A percentile compares a stretch with the other conserved stretches of the same genome.
These are phyloP conservation scores for Phlebiopsis flavidoalba DNA, from an alignment of 768 basidiomycete species.

Conservation along the genomic window DNA sequence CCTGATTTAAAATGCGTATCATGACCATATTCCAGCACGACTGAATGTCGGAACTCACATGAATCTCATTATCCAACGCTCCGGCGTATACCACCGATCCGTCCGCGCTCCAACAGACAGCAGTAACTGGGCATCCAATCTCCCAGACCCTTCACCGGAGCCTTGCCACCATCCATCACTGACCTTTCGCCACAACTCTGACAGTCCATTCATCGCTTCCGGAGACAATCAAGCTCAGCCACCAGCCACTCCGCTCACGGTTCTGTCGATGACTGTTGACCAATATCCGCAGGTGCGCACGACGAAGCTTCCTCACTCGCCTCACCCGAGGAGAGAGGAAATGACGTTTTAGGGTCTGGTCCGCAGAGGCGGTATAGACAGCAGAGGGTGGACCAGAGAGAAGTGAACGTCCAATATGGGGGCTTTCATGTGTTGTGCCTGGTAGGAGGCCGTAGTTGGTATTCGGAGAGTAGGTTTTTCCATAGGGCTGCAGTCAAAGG, in stretches of 20 bases:
- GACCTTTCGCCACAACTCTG: slow-evolving; percentile 88
- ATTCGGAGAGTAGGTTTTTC: slow-evolving; percentile 88
- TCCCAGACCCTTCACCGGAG: slow-evolving; percentile 77
- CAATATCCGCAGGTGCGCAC: slow-evolving; percentile 88
- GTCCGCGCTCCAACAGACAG: slow-evolving; percentile 90
- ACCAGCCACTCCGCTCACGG: slow-evolving; percentile 79
- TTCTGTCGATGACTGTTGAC: slow-evolving; percentile 87
- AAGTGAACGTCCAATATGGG: slow-evolving; percentile 92
- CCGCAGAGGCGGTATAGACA: slow-evolving; percentile 89
- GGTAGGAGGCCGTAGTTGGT: slow-evolving; percentile 87
- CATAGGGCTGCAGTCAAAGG: slow-evolving; percentile 58
- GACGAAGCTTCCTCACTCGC: slow-evolving; percentile 71
- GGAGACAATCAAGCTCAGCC: slow-evolving; percentile 79
- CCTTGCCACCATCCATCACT: slow-evolving; percentile 68
- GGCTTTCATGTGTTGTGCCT: slow-evolving; percentile 80
- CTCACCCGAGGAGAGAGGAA: slow-evolving; percentile 82
- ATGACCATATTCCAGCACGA: slow-evolving; percentile 3
- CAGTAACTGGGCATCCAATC: slow-evolving; percentile 85
- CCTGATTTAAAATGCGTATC: slow-evolving; percentile 38
- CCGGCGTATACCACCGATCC: slow-evolving; percentile 88
- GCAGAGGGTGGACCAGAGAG: slow-evolving; percentile 65
- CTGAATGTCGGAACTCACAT: slow-evolving; percentile 48
- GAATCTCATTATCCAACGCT: slow-evolving; percentile 93
- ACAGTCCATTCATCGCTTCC: slow-evolving; percentile 93
- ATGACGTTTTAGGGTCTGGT: slow-evolving; percentile 75